A percentile compares a stretch with the other conserved stretches of the same genome.
Evolutionary conservation across 108 stramenopile species (phyloP).

Genomic region (Bacterosira constricta): DNA sequence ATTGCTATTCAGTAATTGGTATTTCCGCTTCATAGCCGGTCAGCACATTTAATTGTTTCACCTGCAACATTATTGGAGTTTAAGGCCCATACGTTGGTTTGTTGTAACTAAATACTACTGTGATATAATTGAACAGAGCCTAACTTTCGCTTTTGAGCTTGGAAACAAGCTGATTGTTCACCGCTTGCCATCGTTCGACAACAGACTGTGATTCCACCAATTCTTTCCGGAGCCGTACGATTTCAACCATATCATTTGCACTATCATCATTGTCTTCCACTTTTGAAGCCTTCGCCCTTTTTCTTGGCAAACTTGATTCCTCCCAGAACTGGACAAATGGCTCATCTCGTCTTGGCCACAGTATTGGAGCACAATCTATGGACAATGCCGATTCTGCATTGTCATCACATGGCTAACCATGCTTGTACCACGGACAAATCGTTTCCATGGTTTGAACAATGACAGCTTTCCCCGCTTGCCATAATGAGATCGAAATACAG

Average conservation of each 20-base stretch:
- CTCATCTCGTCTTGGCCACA: conserved; percentile 33
- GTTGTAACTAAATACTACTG: no score
- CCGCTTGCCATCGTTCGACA: conserved; percentile 72
- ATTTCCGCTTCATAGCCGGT: no score
- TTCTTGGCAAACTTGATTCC: not conserved
- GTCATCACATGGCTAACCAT: conserved; percentile 1
- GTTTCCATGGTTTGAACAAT: conserved; percentile 33
- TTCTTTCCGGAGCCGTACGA: conserved; percentile 50
- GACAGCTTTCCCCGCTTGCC: conserved; percentile 8
- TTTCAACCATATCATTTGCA: conserved; percentile 31
- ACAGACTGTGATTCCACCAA: conserved; percentile 50
- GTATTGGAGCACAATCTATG: conserved; percentile 13
- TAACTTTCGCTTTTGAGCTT: no score
- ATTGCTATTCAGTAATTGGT: no score
- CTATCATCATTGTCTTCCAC: not conserved
- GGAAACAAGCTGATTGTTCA: conserved; percentile 71
- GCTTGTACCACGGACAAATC: conserved; percentile 44
- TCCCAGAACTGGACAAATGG: conserved; percentile 10
- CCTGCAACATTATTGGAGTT: no score
- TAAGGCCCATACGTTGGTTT: no score
- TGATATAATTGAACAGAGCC: no score
- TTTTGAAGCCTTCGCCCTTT: conserved; percentile 1
- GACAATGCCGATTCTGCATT: not conserved
- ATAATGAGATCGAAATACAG: not conserved
- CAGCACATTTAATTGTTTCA: no score